These are phyloP conservation scores for Teratosphaeria viscida DNA, from an alignment of 2,329 filamentous ascomycete genomes.

Conservation along the genomic window DNA sequence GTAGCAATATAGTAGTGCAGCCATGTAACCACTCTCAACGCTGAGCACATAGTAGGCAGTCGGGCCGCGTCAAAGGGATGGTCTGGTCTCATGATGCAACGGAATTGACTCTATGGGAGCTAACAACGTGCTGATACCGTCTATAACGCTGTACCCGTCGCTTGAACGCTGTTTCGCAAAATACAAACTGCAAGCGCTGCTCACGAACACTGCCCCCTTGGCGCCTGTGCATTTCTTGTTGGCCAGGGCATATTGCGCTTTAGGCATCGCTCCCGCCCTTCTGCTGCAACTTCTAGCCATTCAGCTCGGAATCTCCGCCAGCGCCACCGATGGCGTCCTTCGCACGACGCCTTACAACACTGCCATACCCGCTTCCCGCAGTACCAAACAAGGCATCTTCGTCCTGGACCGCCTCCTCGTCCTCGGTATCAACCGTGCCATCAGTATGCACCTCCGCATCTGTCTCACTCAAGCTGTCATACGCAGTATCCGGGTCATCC, in stretches of 20 bases:
- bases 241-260: not conserved
- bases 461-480: not conserved
- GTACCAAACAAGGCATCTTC: not conserved
- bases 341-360: not conserved
- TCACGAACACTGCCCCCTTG: not conserved
- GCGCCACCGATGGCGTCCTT: not conserved
- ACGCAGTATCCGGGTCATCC: constrained; percentile 28
- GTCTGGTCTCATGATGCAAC: not conserved
- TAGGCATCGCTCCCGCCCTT: not conserved
- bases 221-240: not conserved
- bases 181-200: not conserved
- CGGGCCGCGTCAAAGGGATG: not conserved
- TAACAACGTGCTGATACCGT: not conserved
- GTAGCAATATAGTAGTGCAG: not conserved
- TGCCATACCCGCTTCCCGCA: not conserved
- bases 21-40: not conserved
- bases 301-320: not conserved
- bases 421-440: not conserved
- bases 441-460: not conserved
- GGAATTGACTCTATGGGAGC: not conserved
- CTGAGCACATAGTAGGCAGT: not conserved
- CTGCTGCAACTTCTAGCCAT: not conserved
- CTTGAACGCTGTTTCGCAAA: not conserved
- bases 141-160: not conserved
- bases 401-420: not conserved